Base-by-base conservation (phyloP, 1,139 yeast species). In the Saccharomyces pastorianus region DNA sequence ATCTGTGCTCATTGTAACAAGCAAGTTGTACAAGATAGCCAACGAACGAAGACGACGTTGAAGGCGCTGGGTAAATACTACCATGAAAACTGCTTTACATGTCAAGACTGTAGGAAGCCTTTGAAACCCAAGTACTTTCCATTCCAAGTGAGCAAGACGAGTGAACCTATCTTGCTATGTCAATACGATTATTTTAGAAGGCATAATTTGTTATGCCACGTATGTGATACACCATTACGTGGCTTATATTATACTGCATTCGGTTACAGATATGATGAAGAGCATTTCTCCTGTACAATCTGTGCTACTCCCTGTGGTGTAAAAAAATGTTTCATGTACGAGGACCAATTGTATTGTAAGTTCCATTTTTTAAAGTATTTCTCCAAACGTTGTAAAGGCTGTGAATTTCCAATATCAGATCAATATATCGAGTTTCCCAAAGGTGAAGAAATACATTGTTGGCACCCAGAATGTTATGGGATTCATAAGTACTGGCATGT, bases 381-480 rank as follows among this genome's bases (percentile, higher is more conserved):
- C 70, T 97, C 98, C 1, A 85, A 87, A 31, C 85, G 85, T 58
- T 95, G 99, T 74, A 95, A 89, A 72, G 96, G 98, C 26, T 93
- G 99, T 72, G 81, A 85, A 59, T 85, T 90, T 38, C 88, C 97
- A 1, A 93, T 93, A 54, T 82, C 95, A 38, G 91, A 91, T 65
- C 98, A 93, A 68, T 93, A 90, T 71, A 96, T 91, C 41, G 97
- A 93, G 69, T 82, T 93, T 50, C 88, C 83, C 59, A 78, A 96
- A 61, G 96, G 96, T 51, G 97, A 97, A n/a, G 79, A 87, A 62
- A 86, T 87, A 59, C 96, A 91, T 68, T 96, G 90, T 67, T 95
- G 99, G 99, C 99, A 95, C 70, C 98, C 98, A 2, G 99, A 95
- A 69, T 95, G 99, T 73, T 95, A 90, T 68, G 95, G 95, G 91